These are phyloP conservation scores for Rhodamnia argentea DNA, from an alignment of 345 rosid genomes.

Conservation along the genomic window DNA sequence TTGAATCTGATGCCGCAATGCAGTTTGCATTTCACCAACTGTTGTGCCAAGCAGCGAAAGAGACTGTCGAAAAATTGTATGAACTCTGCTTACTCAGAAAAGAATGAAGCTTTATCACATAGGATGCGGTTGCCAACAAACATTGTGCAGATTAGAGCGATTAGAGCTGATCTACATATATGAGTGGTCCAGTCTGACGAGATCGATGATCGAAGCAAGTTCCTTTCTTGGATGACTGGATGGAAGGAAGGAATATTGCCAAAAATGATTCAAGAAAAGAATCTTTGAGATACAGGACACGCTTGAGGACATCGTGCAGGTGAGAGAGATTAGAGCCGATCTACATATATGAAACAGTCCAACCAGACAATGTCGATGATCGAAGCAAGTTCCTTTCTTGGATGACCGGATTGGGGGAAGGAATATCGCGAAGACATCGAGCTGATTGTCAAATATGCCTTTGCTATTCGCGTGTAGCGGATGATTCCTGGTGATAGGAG, in stretches of 20 bases:
- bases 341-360: background rate
- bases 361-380: background rate
- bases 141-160: background rate
- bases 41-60: background rate
- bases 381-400: background rate
- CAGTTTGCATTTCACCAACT: background rate
- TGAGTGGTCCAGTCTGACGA: background rate
- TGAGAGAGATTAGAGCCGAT: background rate
- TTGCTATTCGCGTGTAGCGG: background rate
- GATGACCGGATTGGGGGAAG: background rate
- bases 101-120: background rate
- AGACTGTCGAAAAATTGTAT: background rate
- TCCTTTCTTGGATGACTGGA: background rate
- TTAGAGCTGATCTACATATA: background rate
- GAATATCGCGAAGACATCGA: background rate
- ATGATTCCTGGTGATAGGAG: background rate
- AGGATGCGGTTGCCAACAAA: background rate
- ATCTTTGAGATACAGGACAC: background rate
- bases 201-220: background rate
- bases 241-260: background rate
- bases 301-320: background rate
- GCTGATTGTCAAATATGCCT: background rate
- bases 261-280: background rate
- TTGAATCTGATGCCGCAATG: background rate
- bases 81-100: background rate